These are phyloP conservation scores for Paramecium caudatum DNA, from an alignment of 73 alveolate genomes.

Conservation along the genomic window DNA sequence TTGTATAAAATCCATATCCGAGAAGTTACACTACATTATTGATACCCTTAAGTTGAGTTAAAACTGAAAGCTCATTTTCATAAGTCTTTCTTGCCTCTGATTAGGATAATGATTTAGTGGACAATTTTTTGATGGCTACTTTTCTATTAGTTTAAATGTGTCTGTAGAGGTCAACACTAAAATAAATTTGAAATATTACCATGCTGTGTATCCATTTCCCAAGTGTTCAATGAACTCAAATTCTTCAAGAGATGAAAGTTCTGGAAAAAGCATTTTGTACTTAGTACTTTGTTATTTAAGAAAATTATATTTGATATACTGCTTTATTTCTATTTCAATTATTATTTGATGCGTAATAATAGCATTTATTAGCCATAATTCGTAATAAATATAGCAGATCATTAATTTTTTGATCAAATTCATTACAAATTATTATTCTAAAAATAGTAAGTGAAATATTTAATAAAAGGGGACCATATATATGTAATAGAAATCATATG, in stretches of 20 bases:
- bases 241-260: slow-evolving; percentile 25
- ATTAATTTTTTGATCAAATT: not conserved
- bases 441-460: no score
- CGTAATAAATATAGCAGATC: slow-evolving; percentile 17
- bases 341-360: not conserved
- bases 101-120: not conserved
- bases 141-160: not conserved
- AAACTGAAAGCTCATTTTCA: slow-evolving; percentile 8
- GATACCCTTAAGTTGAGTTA: not conserved
- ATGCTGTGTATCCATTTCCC: slow-evolving; percentile 32
- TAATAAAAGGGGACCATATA: no score
- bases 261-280: not conserved
- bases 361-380: slow-evolving; percentile 2
- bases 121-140: slow-evolving; percentile 22
- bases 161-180: slow-evolving; percentile 50
- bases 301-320: not conserved
- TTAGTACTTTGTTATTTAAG: not conserved
- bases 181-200: not conserved
- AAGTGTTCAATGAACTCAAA: slow-evolving; percentile 23
- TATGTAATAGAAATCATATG: no score
- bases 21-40: not conserved
- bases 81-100: slow-evolving; percentile 9
- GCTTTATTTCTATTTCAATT: slow-evolving; percentile 7
- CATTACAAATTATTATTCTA: not conserved
- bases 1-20: slow-evolving; percentile 19